A percentile compares a stretch with the other conserved stretches of the same genome.
Conservation (phyloP, 805 yeast species). For the Debaryomyces prosopidis region DNA sequence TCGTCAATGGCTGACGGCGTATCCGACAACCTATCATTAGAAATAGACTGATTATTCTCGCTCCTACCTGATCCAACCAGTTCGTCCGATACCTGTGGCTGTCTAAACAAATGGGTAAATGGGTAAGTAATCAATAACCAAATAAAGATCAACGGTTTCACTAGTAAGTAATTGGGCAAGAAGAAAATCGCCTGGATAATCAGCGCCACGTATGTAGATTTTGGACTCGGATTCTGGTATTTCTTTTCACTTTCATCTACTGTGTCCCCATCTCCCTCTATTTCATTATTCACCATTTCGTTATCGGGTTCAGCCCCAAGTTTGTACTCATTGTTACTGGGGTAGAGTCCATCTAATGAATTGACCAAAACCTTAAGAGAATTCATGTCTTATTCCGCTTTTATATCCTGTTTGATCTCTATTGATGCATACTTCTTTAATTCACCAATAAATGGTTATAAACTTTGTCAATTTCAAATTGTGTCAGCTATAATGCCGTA, state of each 20-base stretch:
- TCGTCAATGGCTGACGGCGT: slow-evolving; percentile 19
- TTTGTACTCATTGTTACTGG: slow-evolving; percentile 9
- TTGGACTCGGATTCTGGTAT: background rate
- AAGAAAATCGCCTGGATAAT: slow-evolving; percentile 24
- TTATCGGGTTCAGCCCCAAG: slow-evolving; percentile 3
- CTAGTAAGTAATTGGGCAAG: slow-evolving; percentile 49
- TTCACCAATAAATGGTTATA: background rate
- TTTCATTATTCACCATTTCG: background rate
- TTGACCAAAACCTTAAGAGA: slow-evolving; percentile 34
- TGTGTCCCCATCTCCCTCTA: slow-evolving; percentile 4
- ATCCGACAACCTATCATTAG: background rate
- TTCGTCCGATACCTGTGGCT: background rate
- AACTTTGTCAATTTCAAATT: background rate
- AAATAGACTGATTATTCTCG: background rate
- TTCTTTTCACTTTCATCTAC: slow-evolving; percentile 7
- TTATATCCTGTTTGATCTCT: background rate
- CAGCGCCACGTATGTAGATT: background rate
- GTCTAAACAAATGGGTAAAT: slow-evolving; percentile 39
- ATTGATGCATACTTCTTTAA: background rate
- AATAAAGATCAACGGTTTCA: slow-evolving; percentile 51
- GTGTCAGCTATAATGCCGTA: too few relatives aligned
- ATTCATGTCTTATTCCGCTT: slow-evolving; percentile 23
- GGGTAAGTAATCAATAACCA: slow-evolving; percentile 62
- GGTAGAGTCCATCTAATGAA: slow-evolving; percentile 30
- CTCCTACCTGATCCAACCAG: background rate